Percentiles rank a stretch among this genome's conserved stretches.
phyloP scores from a whole-genome alignment of 1,139 yeast genomes.

The Eremothecium sinecaudum region DNA sequence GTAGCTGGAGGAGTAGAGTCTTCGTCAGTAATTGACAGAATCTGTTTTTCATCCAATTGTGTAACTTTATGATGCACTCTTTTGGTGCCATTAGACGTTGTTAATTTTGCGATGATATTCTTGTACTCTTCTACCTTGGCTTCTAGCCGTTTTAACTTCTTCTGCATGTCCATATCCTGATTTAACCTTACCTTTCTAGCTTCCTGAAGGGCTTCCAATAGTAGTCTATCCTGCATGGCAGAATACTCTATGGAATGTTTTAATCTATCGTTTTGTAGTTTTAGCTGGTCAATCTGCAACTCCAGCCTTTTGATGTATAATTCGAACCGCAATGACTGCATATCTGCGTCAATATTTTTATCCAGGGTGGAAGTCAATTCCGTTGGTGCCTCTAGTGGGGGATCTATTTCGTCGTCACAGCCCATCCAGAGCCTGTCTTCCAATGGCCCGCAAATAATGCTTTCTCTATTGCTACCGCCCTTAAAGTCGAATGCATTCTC shows the following conservation, averaged over 20 bases:
- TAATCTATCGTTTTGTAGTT: constrained; percentile 28
- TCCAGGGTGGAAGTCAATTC: constrained; percentile 5
- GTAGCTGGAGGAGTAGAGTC: no score
- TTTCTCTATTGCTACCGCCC: constrained; percentile 7
- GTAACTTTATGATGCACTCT: constrained; percentile 1
- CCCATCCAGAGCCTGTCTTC: constrained; percentile 7
- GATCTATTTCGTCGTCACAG: constrained; percentile 5
- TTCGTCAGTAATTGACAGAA: constrained; percentile 2
- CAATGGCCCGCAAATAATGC: constrained; percentile 1
- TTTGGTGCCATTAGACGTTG: constrained; percentile 4
- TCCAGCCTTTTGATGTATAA: constrained; percentile 28
- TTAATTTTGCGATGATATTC: constrained; percentile 18
- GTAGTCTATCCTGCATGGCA: constrained; percentile 21
- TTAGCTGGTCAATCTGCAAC: constrained; percentile 27
- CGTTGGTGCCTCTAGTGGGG: constrained; percentile 2
- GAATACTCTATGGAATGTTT: constrained; percentile 25
- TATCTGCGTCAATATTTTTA: constrained; percentile 6
- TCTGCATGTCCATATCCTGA: constrained; percentile 17
- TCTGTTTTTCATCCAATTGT: constrained; percentile 1
- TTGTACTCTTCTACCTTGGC: constrained; percentile 24
- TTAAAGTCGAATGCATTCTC: constrained; percentile 7
- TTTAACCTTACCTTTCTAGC: constrained; percentile 11
- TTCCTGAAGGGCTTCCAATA: constrained; percentile 18
- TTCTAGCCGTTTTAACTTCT: constrained; percentile 26
- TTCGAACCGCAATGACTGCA: constrained; percentile 21